Evolutionary conservation across 192 early-diverging fungal species (phyloP).

Genomic region (Coemansia sp.): DNA sequence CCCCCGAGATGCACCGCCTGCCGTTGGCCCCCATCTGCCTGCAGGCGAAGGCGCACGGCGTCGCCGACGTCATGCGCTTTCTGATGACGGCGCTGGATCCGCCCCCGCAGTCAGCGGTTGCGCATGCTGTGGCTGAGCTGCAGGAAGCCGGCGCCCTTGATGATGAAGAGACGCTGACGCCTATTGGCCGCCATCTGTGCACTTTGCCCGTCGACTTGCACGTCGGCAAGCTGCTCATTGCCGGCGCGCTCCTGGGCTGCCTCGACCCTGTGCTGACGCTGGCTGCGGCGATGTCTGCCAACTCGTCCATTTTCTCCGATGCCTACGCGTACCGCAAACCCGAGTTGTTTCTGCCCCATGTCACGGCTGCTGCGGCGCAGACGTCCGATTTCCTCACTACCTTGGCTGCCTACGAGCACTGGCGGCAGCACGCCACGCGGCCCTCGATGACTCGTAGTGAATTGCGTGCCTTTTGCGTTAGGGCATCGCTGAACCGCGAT

Average conservation of each 20-base stretch:
- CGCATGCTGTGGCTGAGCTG: constrained; percentile 55
- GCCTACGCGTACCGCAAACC: constrained; percentile 4
- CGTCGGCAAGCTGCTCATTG: constrained; percentile 73
- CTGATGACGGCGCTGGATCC: constrained; percentile 61
- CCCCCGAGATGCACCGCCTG: constrained; percentile 63
- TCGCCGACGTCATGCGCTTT: constrained; percentile 57
- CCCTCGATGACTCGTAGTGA: not conserved
- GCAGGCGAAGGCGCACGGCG: constrained; percentile 51
- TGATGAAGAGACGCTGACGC: constrained; percentile 57
- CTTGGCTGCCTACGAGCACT: constrained; percentile 24
- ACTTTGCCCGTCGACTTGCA: constrained; percentile 73
- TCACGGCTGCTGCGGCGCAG: not conserved
- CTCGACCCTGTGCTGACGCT: constrained; percentile 77
- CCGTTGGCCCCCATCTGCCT: constrained; percentile 49
- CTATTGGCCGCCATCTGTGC: constrained; percentile 69
- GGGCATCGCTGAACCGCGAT: constrained; percentile 12
- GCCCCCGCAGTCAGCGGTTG: constrained; percentile 64
- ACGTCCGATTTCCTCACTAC: constrained; percentile 23
- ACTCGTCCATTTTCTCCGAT: not conserved
- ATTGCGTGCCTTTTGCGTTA: constrained; percentile 4
- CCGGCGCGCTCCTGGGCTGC: constrained; percentile 72
- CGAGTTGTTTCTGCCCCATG: not conserved
- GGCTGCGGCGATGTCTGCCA: constrained; percentile 55
- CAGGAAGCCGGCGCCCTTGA: constrained; percentile 35
- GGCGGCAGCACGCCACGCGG: constrained; percentile 5